phyloP scores from a whole-genome alignment of 192 early-diverging fungal species.

The Coemansia sp. region DNA sequence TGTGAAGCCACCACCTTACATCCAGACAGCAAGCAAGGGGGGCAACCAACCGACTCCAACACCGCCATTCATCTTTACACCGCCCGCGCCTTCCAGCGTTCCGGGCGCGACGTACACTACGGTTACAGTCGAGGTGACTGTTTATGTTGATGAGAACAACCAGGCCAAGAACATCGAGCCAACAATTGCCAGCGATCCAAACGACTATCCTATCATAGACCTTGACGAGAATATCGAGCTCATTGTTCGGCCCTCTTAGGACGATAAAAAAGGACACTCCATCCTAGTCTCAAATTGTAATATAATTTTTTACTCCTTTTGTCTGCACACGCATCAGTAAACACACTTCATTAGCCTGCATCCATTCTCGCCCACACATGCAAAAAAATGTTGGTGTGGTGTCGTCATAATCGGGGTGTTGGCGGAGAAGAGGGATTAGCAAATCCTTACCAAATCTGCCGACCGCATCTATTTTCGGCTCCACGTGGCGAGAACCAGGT shows the following conservation, averaged over 20 bases:
- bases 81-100: not conserved
- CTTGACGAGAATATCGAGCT: not conserved
- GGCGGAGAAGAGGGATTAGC: no score
- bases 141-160: not conserved
- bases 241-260: not conserved
- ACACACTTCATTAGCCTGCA: not conserved
- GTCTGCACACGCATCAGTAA: not conserved
- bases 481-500: no score
- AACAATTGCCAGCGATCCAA: not conserved
- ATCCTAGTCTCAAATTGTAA: not conserved
- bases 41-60: not conserved
- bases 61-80: not conserved
- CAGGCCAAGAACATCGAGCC: not conserved
- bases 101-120: not conserved
- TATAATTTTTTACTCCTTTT: not conserved
- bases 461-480: no score
- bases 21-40: constrained; percentile 9
- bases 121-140: not conserved
- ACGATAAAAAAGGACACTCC: not conserved
- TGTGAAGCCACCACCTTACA: constrained; percentile 23
- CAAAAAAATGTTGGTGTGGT: no score
- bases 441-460: no score
- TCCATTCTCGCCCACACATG: no score
- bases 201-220: not conserved
- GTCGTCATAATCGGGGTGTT: no score